Conservation (phyloP, 805 yeast genomes). For the Teunomyces atbi region DNA sequence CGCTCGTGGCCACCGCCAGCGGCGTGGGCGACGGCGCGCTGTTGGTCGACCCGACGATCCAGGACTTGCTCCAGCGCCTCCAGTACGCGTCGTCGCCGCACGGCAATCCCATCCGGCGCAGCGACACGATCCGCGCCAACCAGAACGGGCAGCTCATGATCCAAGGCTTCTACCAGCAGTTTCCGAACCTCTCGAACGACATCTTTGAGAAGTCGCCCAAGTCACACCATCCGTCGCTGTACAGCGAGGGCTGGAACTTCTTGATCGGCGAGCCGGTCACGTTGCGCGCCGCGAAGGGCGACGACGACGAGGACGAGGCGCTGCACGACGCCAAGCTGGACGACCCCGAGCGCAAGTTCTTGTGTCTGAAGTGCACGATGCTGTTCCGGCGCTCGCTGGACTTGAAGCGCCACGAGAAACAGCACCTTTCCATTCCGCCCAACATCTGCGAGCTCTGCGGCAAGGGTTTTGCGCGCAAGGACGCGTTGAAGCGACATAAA, state of each 20-base stretch:
- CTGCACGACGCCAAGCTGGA: constrained; percentile 6
- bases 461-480: constrained; percentile 81
- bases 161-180: constrained; percentile 38
- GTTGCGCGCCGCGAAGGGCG: constrained; percentile 10
- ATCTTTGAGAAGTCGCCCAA: constrained; percentile 20
- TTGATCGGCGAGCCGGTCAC: constrained; percentile 24
- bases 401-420: constrained; percentile 71
- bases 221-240: constrained; percentile 14
- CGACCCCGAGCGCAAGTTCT: constrained; percentile 38
- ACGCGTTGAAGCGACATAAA: constrained; percentile 73
- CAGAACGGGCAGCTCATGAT: constrained; percentile 43
- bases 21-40: constrained; percentile 30
- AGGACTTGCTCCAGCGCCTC: constrained; percentile 54
- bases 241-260: constrained; percentile 35
- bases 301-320: constrained; percentile 8
- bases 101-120: constrained; percentile 46
- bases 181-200: constrained; percentile 45
- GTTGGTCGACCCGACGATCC: constrained; percentile 61
- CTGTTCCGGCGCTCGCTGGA: constrained; percentile 68
- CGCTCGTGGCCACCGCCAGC: constrained; percentile 49
- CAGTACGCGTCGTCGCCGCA: constrained; percentile 61
- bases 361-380: constrained; percentile 60
- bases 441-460: constrained; percentile 75
- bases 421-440: constrained; percentile 69
- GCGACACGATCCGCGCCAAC: constrained; percentile 33